phyloP scores from a whole-genome alignment of 129 eudicot genomes.

The Arctium minus region DNA sequence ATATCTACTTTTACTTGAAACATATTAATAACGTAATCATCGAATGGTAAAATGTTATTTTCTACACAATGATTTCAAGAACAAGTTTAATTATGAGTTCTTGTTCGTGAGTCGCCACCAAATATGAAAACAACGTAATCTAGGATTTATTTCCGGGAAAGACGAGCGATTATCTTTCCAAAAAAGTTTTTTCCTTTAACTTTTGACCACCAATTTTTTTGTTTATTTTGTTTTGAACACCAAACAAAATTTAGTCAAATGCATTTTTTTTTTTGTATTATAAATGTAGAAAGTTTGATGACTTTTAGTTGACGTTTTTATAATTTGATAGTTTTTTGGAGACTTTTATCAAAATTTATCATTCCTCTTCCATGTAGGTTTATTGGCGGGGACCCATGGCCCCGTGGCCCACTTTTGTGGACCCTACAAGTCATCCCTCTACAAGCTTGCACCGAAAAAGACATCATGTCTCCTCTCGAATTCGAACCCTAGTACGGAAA shows the following conservation, averaged over 20 bases:
- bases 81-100: background rate
- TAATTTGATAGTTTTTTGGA: too few species aligned
- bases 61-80: background rate
- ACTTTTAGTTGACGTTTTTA: too few species aligned
- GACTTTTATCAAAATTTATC: background rate
- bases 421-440: too few species aligned
- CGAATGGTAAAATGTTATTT: slow-evolving; percentile 7
- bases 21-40: background rate
- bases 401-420: too few species aligned
- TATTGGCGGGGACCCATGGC: too few species aligned
- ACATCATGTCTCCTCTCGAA: too few species aligned
- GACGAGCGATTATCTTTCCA: background rate
- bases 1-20: slow-evolving; percentile 4
- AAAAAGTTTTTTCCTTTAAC: background rate
- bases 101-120: background rate
- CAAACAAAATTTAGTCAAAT: background rate
- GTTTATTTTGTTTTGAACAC: background rate
- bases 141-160: background rate
- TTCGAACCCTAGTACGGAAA: too few species aligned
- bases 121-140: background rate
- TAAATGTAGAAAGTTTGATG: too few species aligned
- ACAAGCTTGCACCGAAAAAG: too few species aligned
- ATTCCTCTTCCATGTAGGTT: background rate
- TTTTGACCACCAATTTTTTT: background rate
- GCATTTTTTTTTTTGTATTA: too few species aligned